Evolutionary conservation across 768 basidiomycete genomes (phyloP).

Genomic region (Cytidiella melzeri): DNA sequence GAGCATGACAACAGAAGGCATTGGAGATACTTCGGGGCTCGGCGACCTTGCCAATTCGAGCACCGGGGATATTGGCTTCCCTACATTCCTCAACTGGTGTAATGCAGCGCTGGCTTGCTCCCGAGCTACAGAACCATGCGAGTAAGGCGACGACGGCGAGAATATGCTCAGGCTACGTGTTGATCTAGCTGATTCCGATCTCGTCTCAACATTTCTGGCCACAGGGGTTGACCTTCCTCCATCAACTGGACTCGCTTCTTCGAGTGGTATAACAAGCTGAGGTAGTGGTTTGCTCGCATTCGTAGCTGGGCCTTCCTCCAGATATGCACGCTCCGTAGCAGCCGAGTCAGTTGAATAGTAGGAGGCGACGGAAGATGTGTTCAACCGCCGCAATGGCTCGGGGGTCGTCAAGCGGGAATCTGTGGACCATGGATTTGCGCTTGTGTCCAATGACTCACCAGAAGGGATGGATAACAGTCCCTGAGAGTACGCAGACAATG

Average conservation of each 20-base stretch:
- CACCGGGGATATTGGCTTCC: too few relatives aligned
- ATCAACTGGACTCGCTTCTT: neutral
- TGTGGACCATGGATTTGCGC: neutral
- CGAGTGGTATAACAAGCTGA: neutral
- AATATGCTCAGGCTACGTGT: neutral
- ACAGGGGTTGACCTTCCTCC: neutral
- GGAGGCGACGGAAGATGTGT: slow-evolving; percentile 5
- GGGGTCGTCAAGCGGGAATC: neutral
- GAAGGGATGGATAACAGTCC: slow-evolving; percentile 9
- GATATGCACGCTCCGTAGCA: neutral
- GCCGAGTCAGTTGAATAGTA: neutral
- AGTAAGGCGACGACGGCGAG: neutral
- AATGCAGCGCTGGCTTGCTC: neutral
- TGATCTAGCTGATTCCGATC: neutral
- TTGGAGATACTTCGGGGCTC: too few relatives aligned
- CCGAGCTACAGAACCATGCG: neutral
- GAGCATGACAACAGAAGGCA: too few relatives aligned
- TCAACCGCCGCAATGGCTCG: neutral
- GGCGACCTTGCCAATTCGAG: too few relatives aligned
- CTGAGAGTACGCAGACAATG: slow-evolving; percentile 5
- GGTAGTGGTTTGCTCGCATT: neutral
- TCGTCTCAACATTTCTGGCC: neutral
- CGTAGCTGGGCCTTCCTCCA: too few relatives aligned
- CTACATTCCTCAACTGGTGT: too few relatives aligned
- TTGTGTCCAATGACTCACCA: neutral